A percentile compares a stretch with the other conserved stretches of the same genome.
phyloP scores from a whole-genome alignment of 1,284 basidiomycete species.

The Cryptococcus sp. region DNA sequence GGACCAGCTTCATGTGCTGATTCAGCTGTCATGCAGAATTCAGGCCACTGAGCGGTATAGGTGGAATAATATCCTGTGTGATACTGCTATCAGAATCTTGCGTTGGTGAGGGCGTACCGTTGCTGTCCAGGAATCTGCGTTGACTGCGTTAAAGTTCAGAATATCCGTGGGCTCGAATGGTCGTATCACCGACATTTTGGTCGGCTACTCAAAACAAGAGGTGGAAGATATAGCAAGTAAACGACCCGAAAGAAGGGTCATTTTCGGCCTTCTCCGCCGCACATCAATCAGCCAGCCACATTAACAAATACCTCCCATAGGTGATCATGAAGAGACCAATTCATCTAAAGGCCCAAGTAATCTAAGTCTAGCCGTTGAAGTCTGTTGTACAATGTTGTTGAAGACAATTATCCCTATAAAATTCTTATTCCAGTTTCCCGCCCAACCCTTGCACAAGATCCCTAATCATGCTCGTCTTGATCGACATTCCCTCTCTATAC shows the following conservation, averaged over 20 bases:
- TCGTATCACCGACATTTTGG: slow-evolving; percentile 49
- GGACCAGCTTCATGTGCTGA: slow-evolving; percentile 20
- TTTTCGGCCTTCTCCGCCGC: no score
- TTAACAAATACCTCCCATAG: no score
- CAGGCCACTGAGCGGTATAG: slow-evolving; percentile 44
- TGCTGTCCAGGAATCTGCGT: slow-evolving; percentile 54
- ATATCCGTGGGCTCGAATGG: slow-evolving; percentile 51
- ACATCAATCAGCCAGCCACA: no score
- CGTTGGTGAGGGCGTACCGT: slow-evolving; percentile 32
- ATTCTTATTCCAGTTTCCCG: slow-evolving; percentile 33
- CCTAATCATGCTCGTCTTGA: slow-evolving; percentile 36
- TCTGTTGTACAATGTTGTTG: no score
- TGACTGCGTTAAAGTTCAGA: slow-evolving; percentile 51
- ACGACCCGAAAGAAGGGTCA: no score
- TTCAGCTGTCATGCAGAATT: slow-evolving; percentile 32
- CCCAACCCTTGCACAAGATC: slow-evolving; percentile 45
- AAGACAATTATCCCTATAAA: no score
- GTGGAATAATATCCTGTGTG: slow-evolving; percentile 42
- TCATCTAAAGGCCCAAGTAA: no score
- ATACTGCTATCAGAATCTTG: slow-evolving; percentile 20
- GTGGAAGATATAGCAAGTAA: no score
- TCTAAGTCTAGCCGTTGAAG: no score
- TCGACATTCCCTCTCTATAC: slow-evolving; percentile 43
- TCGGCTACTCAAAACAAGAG: no score
- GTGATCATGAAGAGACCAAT: no score